Base-by-base conservation (phyloP, 768 basidiomycete genomes). In the Mycena rebaudengoi region DNA sequence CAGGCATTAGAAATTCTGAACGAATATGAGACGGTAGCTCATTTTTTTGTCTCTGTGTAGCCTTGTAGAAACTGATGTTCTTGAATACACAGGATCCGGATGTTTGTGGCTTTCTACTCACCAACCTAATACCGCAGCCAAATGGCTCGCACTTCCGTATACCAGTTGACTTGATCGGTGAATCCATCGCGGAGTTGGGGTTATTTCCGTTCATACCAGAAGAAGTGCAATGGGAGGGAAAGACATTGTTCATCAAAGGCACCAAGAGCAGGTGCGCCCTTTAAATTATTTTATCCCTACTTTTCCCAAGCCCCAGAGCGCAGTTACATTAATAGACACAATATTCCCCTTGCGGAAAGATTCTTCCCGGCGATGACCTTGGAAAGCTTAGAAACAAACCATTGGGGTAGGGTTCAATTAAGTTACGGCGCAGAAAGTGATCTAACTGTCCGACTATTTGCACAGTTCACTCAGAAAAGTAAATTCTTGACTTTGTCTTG, bases 61-160 rank as follows among this genome's bases (percentile, higher is more conserved):
- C 44, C 39, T 8, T 13, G 13, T 7, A 12, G 28, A 16, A 23
- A 4, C 39, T 32, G 29, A 41, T 30, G 46, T 3, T 41, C 28
- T 23, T n/a, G 26, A 21, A 4, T 21, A 18, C 7, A 16, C 41
- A 97, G 96, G 88, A 94, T 48, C 75, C 90, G 0, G 78, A 82
- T 44, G 83, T 92, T 28, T 88, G 93, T 26, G 89, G 93, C 49
- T 98, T 96, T 78, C 82, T 98, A 21, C 79, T 97, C 32, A 96
- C 96, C 13, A 98, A 98, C 76, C 80, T 95, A 21, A 73, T 85
- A 20, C 74, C 83, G 29, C 74, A 78, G 2, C 56, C 76, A 35
- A 71, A 74, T 8, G 70, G 60, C 12, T 55, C 71, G 30, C 82
- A 81, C 57, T 96, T 96, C 75, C 85, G 87, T 13, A 80, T 97